A percentile compares a stretch with the other conserved stretches of the same genome.
These are phyloP conservation scores for Phialophora verrucosa DNA, from an alignment of 2,329 filamentous ascomycete genomes.

Conservation along the genomic window DNA sequence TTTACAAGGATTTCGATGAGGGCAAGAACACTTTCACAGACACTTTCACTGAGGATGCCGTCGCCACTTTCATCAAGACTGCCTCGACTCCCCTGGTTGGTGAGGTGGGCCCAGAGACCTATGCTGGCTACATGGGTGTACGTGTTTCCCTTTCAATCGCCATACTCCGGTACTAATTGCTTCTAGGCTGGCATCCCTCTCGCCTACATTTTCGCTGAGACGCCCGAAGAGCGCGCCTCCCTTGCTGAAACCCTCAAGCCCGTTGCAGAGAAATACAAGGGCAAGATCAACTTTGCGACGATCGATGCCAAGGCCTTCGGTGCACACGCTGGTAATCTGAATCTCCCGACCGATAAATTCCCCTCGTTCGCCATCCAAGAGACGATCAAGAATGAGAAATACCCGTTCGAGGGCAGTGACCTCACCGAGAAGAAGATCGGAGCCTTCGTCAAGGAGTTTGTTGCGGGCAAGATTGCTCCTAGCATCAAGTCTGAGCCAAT, in stretches of 20 bases:
- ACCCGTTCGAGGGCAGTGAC: conserved; percentile 83
- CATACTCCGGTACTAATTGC: conserved; percentile 5
- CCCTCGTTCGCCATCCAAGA: conserved; percentile 98
- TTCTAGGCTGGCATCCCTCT: conserved; percentile 79
- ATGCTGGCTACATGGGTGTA: conserved; percentile 88
- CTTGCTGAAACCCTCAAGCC: conserved; percentile 80
- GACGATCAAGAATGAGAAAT: conserved; percentile 94
- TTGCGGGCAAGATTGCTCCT: conserved; percentile 85
- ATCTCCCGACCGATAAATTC: conserved; percentile 94
- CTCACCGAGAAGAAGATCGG: conserved; percentile 75
- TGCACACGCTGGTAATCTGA: conserved; percentile 93
- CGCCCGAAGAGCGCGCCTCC: conserved; percentile 81
- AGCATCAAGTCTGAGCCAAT: conserved; percentile 99
- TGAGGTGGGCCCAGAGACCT: conserved; percentile 96
- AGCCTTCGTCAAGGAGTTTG: conserved; percentile 84
- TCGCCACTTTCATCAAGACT: conserved; percentile 82
- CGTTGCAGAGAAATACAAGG: conserved; percentile 88
- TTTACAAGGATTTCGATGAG: conserved; percentile 98
- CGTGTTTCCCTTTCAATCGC: conserved; percentile 36
- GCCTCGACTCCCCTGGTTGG: conserved; percentile 88
- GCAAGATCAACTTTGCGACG: conserved; percentile 95
- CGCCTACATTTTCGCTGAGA: conserved; percentile 97
- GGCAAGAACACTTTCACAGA: conserved; percentile 85
- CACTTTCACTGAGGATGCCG: conserved; percentile 79
- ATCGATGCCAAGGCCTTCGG: conserved; percentile 95